Conservation (phyloP, 495 filamentous ascomycete genomes). For the Lasiosphaeria ovina region DNA sequence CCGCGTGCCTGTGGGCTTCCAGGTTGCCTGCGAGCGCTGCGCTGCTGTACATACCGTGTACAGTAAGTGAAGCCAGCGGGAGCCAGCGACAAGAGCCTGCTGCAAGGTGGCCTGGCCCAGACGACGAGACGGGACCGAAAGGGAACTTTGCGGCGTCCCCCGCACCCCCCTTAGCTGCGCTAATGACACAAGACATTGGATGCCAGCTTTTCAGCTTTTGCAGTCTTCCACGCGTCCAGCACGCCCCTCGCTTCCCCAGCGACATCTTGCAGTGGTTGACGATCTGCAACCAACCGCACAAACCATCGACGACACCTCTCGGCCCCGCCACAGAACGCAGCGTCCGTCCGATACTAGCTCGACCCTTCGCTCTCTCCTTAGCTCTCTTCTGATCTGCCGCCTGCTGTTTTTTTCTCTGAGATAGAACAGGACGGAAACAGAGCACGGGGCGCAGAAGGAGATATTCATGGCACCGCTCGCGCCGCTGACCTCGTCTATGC, state of each 20-base stretch:
- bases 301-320: neutral
- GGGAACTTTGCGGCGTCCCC: neutral
- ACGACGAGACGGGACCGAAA: neutral
- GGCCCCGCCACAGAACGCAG: neutral
- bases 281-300: neutral
- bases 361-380: neutral
- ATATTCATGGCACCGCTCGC: constrained; percentile 16
- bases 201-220: neutral
- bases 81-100: too few species aligned
- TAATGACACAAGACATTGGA: too few species aligned
- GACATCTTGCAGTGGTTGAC: neutral
- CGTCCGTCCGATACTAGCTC: neutral
- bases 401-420: too few species aligned
- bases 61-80: too few species aligned
- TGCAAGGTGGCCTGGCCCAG: neutral
- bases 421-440: neutral
- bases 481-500: constrained; percentile 1
- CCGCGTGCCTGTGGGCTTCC: too few species aligned
- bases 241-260: neutral
- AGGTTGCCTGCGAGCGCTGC: too few species aligned
- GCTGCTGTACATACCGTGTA: too few species aligned
- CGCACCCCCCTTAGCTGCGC: neutral
- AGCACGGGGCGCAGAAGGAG: neutral
- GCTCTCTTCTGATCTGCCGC: too few species aligned
- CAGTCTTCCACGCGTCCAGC: neutral